Conservation (phyloP, 2,329 filamentous ascomycete genomes). For the Helicocarpus griseus region DNA sequence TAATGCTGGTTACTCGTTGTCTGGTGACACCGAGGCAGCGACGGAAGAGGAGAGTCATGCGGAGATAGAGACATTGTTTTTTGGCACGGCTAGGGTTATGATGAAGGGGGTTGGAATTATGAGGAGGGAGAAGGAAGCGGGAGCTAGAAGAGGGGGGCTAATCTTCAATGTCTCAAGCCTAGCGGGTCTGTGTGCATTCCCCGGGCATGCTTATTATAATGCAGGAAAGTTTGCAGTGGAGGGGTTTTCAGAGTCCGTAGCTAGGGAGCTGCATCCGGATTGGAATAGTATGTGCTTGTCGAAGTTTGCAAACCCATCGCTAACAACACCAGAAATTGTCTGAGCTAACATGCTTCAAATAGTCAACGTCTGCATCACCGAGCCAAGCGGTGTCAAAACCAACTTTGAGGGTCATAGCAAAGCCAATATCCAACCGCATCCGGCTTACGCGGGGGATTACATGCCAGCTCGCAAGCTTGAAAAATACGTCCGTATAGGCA, state of each 20-base stretch:
- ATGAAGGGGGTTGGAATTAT: conserved; percentile 18
- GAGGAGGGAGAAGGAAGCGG: conserved; percentile 13
- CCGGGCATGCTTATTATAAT: conserved; percentile 32
- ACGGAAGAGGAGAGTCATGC: conserved; percentile 39
- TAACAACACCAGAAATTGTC: too few relatives aligned
- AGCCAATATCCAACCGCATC: not conserved
- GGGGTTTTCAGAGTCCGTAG: conserved; percentile 39
- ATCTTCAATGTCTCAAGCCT: conserved; percentile 49
- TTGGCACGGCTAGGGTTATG: conserved; percentile 47
- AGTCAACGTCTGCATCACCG: not conserved
- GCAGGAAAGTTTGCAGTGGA: conserved; percentile 38
- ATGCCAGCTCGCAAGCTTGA: not conserved
- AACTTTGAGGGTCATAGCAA: not conserved
- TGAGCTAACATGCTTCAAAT: not conserved
- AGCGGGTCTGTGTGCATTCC: conserved; percentile 33
- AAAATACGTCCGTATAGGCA: not conserved
- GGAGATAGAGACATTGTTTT: conserved; percentile 53
- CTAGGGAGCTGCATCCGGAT: conserved; percentile 33
- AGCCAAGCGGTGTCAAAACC: conserved; percentile 5
- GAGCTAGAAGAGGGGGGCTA: conserved; percentile 35
- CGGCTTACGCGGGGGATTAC: not conserved
- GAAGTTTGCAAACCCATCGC: not conserved
- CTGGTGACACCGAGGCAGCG: conserved; percentile 45
- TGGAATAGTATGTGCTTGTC: conserved; percentile 34
- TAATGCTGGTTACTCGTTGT: conserved; percentile 51